Evolutionary conservation across 2,329 filamentous ascomycete species (phyloP).

Genomic region (Aschersonia sp.): DNA sequence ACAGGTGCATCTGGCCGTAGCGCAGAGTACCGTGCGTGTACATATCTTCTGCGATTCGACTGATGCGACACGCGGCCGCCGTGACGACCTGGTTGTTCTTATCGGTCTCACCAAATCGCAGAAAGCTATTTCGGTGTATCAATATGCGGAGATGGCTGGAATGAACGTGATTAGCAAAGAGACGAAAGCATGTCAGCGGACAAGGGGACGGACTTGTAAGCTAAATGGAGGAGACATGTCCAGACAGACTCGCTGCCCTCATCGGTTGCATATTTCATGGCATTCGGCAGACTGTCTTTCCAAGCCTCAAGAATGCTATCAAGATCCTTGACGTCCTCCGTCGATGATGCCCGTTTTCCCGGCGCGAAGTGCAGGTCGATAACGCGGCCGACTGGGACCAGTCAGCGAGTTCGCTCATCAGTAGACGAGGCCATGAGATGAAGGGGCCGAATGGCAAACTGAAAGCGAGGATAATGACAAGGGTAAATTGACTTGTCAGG

Average conservation of each 20-base stretch:
- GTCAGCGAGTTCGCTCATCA: too few relatives aligned
- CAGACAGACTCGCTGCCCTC: constrained; percentile 19
- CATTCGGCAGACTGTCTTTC: constrained; percentile 17
- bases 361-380: constrained; percentile 22
- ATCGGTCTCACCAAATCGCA: constrained; percentile 12
- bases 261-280: constrained; percentile 14
- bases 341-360: constrained; percentile 13
- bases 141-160: constrained; percentile 19
- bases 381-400: constrained; percentile 14
- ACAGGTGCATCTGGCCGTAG: constrained; percentile 24
- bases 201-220: constrained; percentile 16
- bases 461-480: too few relatives aligned
- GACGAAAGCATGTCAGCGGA: neutral
- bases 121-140: constrained; percentile 19
- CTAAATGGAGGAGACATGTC: constrained; percentile 21
- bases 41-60: constrained; percentile 23
- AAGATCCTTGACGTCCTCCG: constrained; percentile 13
- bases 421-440: too few relatives aligned
- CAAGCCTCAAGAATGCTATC: constrained; percentile 17
- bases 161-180: neutral
- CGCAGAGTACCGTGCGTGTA: constrained; percentile 16
- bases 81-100: constrained; percentile 15
- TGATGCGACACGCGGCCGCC: constrained; percentile 19
- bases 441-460: too few relatives aligned
- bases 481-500: too few relatives aligned